Evolutionary conservation across 495 filamentous ascomycete genomes (phyloP), one percentile per base, ranked within the genome.

Genomic region (Lepraria neglecta): DNA sequence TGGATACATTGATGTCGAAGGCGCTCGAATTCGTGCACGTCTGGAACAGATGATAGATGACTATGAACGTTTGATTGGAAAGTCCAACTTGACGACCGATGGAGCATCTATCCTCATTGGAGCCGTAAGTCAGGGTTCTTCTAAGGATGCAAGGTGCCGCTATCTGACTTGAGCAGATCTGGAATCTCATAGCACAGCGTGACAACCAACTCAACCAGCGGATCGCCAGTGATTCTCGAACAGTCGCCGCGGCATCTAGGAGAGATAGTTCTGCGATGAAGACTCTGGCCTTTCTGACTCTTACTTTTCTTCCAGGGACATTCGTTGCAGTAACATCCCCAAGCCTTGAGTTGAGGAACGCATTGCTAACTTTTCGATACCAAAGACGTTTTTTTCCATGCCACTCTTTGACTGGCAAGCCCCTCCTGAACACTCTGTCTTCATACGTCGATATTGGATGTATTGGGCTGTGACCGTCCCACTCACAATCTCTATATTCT

Each of bases 231-330:
- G 42, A 44, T 40, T 57, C 55, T 24, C 10, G 19, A 24, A 17
- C 17, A 27, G 12, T 44, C 15, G 55, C 55, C 21, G 14, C 55
- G 1, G 55, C 55, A 19, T 15, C 31, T 11, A 66, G 52, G 47
- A n/a, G 62, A 47, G 75, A 78, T 59, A 75, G 73, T 61, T 63
- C 60, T 15, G 68, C 71, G 28, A 74, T 73, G 72, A 77, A 72
- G 51, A 70, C 67, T 3, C 74, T 77, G n/a, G 69, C 74, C 0
- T 53, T 76, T 2, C 40, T 77, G 33, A 76, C 74, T 2, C 74
- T 74, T 69, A 59, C 73, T 0, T 77, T 77, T 54, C 64, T 76
- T 5, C 74, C 74, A 9, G 68, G 68, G 3, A 77, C 74, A 0
- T 76, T 75, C 44, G 63, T 70, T 24, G 69, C 68, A 9, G 69